A percentile compares a stretch with the other conserved stretches of the same genome.
phyloP scores from a whole-genome alignment of 2,329 filamentous ascomycete genomes.

The Phyllosticta paracitricarpa region DNA sequence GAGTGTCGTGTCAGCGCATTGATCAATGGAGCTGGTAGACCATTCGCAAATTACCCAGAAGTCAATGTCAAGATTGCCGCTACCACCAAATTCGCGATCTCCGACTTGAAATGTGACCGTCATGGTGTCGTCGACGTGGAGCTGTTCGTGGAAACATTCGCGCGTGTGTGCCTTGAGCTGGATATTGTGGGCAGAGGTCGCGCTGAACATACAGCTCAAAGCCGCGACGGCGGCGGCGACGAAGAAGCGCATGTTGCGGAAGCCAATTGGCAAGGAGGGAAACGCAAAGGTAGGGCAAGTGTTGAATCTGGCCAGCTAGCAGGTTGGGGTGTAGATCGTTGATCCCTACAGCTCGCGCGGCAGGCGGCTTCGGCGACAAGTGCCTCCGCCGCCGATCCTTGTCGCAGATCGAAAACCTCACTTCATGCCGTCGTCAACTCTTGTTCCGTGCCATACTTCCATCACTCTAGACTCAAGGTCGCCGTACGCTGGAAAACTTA shows the following conservation, averaged over 20 bases:
- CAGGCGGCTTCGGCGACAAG: slow-evolving; percentile 5
- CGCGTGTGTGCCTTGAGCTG: slow-evolving; percentile 84
- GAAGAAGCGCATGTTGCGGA: slow-evolving; percentile 19
- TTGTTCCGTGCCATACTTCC: neutral
- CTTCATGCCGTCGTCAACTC: neutral
- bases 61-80: slow-evolving; percentile 90
- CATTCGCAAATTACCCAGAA: slow-evolving; percentile 65
- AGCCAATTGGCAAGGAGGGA: neutral
- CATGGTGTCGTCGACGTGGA: slow-evolving; percentile 95
- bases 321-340: slow-evolving; percentile 5
- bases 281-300: neutral
- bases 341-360: slow-evolving; percentile 1
- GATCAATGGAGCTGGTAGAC: neutral
- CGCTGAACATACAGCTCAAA: slow-evolving; percentile 51
- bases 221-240: slow-evolving; percentile 28
- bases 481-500: neutral
- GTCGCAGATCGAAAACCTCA: slow-evolving; percentile 1
- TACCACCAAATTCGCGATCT: slow-evolving; percentile 88
- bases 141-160: slow-evolving; percentile 93
- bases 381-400: neutral
- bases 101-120: slow-evolving; percentile 97
- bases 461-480: neutral
- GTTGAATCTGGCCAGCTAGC: neutral
- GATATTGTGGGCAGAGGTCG: slow-evolving; percentile 81
- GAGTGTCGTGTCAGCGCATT: neutral